Evolutionary conservation across 177 flowering plant species (phyloP).

Genomic region (Vitis hybrid): DNA sequence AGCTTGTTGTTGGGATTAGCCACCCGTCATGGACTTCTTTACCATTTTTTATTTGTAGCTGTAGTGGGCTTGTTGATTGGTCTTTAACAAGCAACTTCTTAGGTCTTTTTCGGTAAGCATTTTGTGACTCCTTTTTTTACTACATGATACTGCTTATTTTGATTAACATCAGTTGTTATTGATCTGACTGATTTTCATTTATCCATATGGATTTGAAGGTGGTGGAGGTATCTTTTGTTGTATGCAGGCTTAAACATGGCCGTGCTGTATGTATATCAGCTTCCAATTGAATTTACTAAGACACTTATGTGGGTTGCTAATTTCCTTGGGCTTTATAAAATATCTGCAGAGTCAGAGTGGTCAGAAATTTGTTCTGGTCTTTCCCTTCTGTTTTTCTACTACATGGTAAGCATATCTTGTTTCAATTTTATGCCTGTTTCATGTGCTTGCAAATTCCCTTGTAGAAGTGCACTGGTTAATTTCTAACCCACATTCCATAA

Average conservation of each 20-base stretch:
- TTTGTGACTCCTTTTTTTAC: background rate
- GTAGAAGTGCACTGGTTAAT: no score
- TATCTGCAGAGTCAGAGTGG: constrained; percentile 53
- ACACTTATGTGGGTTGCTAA: constrained; percentile 30
- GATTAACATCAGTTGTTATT: background rate
- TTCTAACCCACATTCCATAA: no score
- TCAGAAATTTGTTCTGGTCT: constrained; percentile 49
- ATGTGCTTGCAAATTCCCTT: background rate
- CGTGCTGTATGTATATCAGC: constrained; percentile 63
- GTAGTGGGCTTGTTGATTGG: constrained; percentile 71
- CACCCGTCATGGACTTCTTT: constrained; percentile 74
- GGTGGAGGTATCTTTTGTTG: constrained; percentile 68
- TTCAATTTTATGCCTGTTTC: background rate
- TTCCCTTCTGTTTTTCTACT: constrained; percentile 55
- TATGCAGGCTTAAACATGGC: constrained; percentile 53
- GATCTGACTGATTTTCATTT: constrained; percentile 10
- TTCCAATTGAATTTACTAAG: constrained; percentile 50
- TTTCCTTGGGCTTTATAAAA: constrained; percentile 59
- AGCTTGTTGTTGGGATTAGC: constrained; percentile 69
- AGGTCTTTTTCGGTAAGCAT: constrained; percentile 61
- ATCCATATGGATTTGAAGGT: constrained; percentile 42
- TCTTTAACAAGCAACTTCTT: constrained; percentile 75
- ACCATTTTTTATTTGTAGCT: constrained; percentile 75
- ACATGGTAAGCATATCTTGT: constrained; percentile 43
- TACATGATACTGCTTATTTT: background rate